A percentile compares a stretch with the other conserved stretches of the same genome.
phyloP scores from a whole-genome alignment of 1,139 yeast species.

The Hyphopichia khmerensis region DNA sequence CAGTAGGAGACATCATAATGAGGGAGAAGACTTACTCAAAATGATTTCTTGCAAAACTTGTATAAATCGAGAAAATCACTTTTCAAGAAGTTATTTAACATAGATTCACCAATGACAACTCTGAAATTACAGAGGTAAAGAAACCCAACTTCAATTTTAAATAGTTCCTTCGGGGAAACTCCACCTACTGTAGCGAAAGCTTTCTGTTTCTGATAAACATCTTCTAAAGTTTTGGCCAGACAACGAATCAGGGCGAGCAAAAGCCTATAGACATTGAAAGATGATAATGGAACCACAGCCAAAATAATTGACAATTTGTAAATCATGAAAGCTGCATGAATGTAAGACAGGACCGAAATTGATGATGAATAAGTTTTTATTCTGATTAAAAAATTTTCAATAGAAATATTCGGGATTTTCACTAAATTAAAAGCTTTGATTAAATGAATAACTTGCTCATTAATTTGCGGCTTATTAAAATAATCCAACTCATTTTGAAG shows the following conservation, averaged over 20 bases:
- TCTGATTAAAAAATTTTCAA: constrained; percentile 37
- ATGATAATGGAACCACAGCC: constrained; percentile 31
- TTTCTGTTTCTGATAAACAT: constrained; percentile 43
- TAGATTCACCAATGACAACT: constrained; percentile 35
- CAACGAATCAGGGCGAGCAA: constrained; percentile 45
- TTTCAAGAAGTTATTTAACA: constrained; percentile 31
- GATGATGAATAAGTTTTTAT: constrained; percentile 44
- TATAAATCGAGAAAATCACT: constrained; percentile 28
- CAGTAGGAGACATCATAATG: too few relatives aligned
- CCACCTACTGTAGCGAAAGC: constrained; percentile 48
- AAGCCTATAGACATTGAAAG: constrained; percentile 37
- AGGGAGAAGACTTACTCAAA: too few relatives aligned
- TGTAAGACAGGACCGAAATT: constrained; percentile 39
- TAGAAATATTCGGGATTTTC: constrained; percentile 34
- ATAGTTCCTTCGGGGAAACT: constrained; percentile 36
- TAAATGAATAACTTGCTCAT: constrained; percentile 27
- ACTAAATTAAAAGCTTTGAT: constrained; percentile 34
- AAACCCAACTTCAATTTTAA: constrained; percentile 41
- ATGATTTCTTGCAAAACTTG: constrained; percentile 13
- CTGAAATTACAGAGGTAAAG: constrained; percentile 42
- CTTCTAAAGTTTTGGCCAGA: constrained; percentile 45
- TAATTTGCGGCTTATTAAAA: constrained; percentile 13
- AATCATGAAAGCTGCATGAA: constrained; percentile 41
- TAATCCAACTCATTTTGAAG: constrained; percentile 20
- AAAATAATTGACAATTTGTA: constrained; percentile 36